Base-by-base conservation (phyloP, 179 eudicot species). In the Gypsophila paniculata region DNA sequence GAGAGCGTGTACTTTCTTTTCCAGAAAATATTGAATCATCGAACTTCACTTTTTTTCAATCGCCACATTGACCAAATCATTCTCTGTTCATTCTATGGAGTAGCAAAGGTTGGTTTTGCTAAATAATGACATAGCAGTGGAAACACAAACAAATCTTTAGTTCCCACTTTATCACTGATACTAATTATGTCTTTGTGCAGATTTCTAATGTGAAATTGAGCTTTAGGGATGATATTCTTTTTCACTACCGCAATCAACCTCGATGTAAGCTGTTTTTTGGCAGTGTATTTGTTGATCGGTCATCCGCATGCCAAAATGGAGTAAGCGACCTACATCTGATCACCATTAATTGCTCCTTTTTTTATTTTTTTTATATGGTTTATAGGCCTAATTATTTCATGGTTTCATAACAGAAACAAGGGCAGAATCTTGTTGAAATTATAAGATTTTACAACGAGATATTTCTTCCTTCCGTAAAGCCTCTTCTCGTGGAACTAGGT, bases 1-100 rank as follows among this genome's bases (percentile, higher is more conserved):
- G 99, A 95, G 80, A 81, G 71, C 68, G 93, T 95, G 17, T 92
- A 90, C 77, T 77, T 87, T 80, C 91, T 95, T 81, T 92, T 92
- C 61, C 95, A 87, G 65, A 87, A 86, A 81, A 85, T 90, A 58
- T 90, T 95, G 68, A 78, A 74, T 79, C 93, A 86, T 74, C 79
- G 78, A 72, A 90, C 98, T 12, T 61, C 87, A 73, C 84, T 95
- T 23, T 89, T 90, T 69, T 95, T 95, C 69, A 85, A 80, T 82
- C 90, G 96, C 62, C 96, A 95, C 72, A 89, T 92, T 62, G 99
- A 95, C 78, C 99, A 95, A 82, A 85, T 95, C 74, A 87, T 95
- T 77, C 88, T 95, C 54, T 92, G 99, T 73, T 86, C 89, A 80
- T 83, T 95, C 51, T 95, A 95, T 77, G 98, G 97, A 75, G 93